phyloP scores from a whole-genome alignment of 345 rosid species.

The Citrus unshiu region DNA sequence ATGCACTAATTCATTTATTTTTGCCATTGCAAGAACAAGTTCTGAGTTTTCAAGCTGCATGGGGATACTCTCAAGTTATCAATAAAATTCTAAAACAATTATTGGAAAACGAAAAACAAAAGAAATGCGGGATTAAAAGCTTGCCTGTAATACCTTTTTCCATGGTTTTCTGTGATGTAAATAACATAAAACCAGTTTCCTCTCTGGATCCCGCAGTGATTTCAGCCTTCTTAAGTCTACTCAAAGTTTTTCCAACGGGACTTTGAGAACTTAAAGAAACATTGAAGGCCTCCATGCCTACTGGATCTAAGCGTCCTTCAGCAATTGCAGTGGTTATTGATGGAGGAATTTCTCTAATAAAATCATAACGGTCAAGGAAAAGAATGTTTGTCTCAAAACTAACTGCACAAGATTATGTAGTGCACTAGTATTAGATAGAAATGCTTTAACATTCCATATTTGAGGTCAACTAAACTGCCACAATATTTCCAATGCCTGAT shows the following conservation, averaged over 20 bases:
- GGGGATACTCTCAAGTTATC: not conserved
- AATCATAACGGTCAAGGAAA: constrained; percentile 26
- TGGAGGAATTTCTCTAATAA: constrained; percentile 61
- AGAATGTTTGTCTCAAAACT: not conserved
- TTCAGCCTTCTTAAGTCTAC: constrained; percentile 27
- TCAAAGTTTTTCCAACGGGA: constrained; percentile 12
- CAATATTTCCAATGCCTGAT: not conserved
- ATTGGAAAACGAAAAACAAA: not conserved
- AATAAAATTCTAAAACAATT: not conserved
- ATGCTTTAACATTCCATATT: not conserved
- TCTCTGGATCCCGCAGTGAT: constrained; percentile 8
- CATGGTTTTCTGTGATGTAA: constrained; percentile 25
- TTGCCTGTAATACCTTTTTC: constrained; percentile 29
- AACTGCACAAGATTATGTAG: not conserved
- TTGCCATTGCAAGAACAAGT: not conserved
- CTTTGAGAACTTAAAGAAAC: constrained; percentile 22
- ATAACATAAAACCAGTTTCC: constrained; percentile 25
- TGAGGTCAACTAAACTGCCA: not conserved
- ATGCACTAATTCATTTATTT: not conserved
- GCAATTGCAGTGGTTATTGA: constrained; percentile 76
- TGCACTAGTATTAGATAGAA: not conserved
- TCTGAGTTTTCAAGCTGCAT: not conserved
- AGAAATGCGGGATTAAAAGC: constrained; percentile 5
- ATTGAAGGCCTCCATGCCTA: constrained; percentile 66
- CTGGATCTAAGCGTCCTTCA: constrained; percentile 67